These are phyloP conservation scores for Kalmusia sp. DNA, from an alignment of 2,329 filamentous ascomycete genomes.

Conservation along the genomic window DNA sequence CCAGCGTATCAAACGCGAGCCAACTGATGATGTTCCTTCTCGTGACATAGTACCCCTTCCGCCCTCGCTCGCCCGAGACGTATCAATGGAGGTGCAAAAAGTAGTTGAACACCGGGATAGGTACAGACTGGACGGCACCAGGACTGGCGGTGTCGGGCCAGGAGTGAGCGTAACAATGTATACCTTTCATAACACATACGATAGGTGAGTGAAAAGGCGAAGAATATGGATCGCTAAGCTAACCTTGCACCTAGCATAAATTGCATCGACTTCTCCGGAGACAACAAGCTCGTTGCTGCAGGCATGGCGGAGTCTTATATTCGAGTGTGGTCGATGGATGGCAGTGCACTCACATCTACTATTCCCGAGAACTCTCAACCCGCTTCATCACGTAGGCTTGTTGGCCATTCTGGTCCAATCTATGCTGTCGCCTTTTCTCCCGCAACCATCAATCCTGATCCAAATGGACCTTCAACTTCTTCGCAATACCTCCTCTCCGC, in stretches of 20 bases:
- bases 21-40: constrained; percentile 81
- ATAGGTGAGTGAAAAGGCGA: constrained; percentile 67
- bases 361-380: constrained; percentile 66
- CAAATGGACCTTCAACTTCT: constrained; percentile 60
- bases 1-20: constrained; percentile 85
- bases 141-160: constrained; percentile 82
- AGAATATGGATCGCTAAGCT: constrained; percentile 23
- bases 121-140: constrained; percentile 79
- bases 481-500: constrained; percentile 84
- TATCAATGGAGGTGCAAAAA: constrained; percentile 92
- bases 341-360: constrained; percentile 74
- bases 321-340: constrained; percentile 90
- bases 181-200: constrained; percentile 95
- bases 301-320: constrained; percentile 96
- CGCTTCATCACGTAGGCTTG: constrained; percentile 74
- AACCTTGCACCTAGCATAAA: constrained; percentile 66
- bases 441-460: constrained; percentile 59
- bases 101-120: constrained; percentile 91
- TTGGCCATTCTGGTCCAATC: constrained; percentile 89
- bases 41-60: constrained; percentile 84
- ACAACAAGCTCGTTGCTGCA: constrained; percentile 83
- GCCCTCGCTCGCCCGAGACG: constrained; percentile 85
- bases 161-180: constrained; percentile 94
- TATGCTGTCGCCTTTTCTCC: constrained; percentile 91
- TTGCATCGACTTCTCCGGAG: constrained; percentile 95